Base-by-base conservation (phyloP, 2,329 filamentous ascomycete genomes). In the Trichothecium roseum region DNA sequence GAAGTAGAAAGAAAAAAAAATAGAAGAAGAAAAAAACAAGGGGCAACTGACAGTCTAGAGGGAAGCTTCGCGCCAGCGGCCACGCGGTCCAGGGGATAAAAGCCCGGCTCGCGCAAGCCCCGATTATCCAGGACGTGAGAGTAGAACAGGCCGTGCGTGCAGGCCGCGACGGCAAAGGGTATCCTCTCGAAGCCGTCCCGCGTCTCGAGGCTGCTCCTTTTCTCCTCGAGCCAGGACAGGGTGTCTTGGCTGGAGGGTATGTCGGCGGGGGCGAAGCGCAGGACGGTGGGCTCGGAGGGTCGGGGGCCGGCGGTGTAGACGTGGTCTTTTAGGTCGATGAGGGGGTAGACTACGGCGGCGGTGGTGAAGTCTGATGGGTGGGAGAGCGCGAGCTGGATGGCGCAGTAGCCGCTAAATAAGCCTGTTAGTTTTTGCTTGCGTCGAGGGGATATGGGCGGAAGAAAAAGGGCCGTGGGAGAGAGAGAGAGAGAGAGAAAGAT, bases 331-430 rank as follows among this genome's bases (percentile, higher is more conserved):
- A 37, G 35, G 13, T 49, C 49, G 0, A 52, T 4, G 2, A 42
- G 14, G 3, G 49, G 51, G 7, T 52, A 53, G 0, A 44, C 35
- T 1, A 45, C 5, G 2, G 43, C 40, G 4, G 50, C 30, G 1
- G 40, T 42, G 0, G 30, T 27, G 15, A 52, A 40, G 0, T 46
- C 46, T 3, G 44, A 37, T 0, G 49, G 43, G 4, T 53, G 46
- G 1, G 44, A 44, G 5, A 53, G 39, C 0, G 46, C 48, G 1
- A 45, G 16, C 28, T 51, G 43, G 1, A 32, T 27, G 1, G 45
- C 40, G 2, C 42, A 40, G 18, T 53, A 53, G 3, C 51, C 49
- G 26, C 20, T 24, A 6, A 24, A 24, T 24, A 24, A 6, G 10
- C 20, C 6, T 24, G 20, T 24, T 10, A 24, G 20, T 10, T 24